Evolutionary conservation across 2,329 filamentous ascomycete genomes (phyloP).

Genomic region (Epichloe uncinata): DNA sequence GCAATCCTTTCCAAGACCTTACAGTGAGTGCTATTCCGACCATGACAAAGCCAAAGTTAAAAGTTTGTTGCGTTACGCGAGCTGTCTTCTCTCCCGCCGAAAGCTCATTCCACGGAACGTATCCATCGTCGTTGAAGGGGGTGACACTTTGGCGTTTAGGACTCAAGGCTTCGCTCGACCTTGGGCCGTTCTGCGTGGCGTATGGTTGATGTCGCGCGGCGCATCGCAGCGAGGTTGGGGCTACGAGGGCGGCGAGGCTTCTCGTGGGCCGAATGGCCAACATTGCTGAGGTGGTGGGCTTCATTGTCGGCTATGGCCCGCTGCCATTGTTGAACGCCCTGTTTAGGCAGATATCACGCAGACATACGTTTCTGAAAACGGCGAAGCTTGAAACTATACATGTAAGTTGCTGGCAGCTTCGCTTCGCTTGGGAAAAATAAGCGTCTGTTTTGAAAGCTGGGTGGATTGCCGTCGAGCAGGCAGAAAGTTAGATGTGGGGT

Average conservation of each 20-base stretch:
- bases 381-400: background rate
- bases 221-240: background rate
- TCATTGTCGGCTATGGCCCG: constrained; percentile 30
- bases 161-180: constrained; percentile 20
- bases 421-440: constrained; percentile 2
- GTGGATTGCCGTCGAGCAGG: constrained; percentile 8
- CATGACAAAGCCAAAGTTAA: constrained; percentile 72
- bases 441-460: too few relatives aligned
- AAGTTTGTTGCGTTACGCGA: constrained; percentile 76
- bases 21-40: constrained; percentile 67
- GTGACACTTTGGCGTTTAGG: constrained; percentile 59
- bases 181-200: constrained; percentile 42
- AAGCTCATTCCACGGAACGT: constrained; percentile 67
- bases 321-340: constrained; percentile 20
- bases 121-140: constrained; percentile 79
- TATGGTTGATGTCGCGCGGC: constrained; percentile 28
- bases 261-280: constrained; percentile 20
- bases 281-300: constrained; percentile 22
- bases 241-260: constrained; percentile 12
- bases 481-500: constrained; percentile 18
- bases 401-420: background rate
- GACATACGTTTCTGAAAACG: background rate
- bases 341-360: background rate
- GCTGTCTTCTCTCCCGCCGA: constrained; percentile 66
- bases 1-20: constrained; percentile 13